Conservation (phyloP, 495 filamentous ascomycete species). For the Rusavskia elegans region DNA sequence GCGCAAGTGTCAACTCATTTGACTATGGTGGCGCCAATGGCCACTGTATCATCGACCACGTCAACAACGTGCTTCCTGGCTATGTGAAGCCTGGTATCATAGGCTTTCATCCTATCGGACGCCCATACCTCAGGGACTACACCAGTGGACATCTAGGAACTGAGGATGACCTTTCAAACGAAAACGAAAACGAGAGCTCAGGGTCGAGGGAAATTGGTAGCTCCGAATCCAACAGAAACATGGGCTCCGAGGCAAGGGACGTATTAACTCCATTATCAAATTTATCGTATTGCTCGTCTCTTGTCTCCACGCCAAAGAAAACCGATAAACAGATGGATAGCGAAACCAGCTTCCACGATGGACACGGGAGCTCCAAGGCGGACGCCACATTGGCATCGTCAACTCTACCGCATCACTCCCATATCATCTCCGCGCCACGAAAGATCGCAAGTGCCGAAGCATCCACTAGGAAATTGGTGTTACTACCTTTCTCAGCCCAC, state of each 20-base stretch:
- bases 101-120: background rate
- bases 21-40: slow-evolving; percentile 27
- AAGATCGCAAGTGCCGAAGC: background rate
- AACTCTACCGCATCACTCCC: background rate
- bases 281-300: background rate
- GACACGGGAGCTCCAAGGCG: background rate
- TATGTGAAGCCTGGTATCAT: slow-evolving; percentile 1
- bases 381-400: background rate
- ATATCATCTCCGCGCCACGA: background rate
- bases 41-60: slow-evolving; percentile 16
- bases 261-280: background rate
- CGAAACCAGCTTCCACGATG: background rate
- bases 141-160: background rate
- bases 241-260: background rate
- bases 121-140: background rate
- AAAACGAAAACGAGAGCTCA: background rate
- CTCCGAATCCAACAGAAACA: background rate
- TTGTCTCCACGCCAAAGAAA: background rate
- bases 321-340: background rate
- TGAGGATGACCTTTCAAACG: background rate
- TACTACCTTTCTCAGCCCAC: slow-evolving; percentile 1
- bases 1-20: slow-evolving; percentile 19
- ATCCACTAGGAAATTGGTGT: background rate
- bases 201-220: background rate
- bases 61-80: slow-evolving; percentile 6